Evolutionary conservation across 2,329 filamentous ascomycete genomes (phyloP), one percentile per base, ranked within the genome.

Genomic region (Emericellopsis atlantica): DNA sequence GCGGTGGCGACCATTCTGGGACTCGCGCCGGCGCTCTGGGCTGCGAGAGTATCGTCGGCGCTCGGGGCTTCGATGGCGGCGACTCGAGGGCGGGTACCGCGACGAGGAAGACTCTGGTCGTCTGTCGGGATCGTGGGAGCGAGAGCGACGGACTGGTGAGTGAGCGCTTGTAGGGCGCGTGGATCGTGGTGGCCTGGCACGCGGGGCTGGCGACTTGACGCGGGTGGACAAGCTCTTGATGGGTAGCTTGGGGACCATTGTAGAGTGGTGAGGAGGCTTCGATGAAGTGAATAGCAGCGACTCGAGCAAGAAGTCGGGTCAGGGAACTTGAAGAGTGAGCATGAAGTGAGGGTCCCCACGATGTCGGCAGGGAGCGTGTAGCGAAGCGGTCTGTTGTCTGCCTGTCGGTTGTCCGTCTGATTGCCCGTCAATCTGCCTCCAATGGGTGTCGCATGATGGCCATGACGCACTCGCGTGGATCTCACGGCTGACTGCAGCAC

Each of bases 191-290:
- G 39, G 32, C 9, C 32, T 29, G 7, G 39, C 14, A 14, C 31
- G 12, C 14, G 39, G 18, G 18, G 39, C 32, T n/a, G 39, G 39
- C 26, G 22, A 31, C 39, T 40, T 40, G 39, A 40, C 31, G 14
- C 32, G 15, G 10, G 31, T 24, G 31, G 39, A 34, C 26, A 24
- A 29, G 31, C n/a, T 22, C 32, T 40, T 40, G 15, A 40, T 32
- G 31, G 39, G 39, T 2, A 35, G 32, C 10, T 16, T 16, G 26
- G 21, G 36, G 8, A 24, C 14, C 36, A 16, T 31, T 15, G 16
- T 21, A 23, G 36, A 11, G 10, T 38, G 3, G 32, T 21, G 9
- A 15, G n/a, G 8, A 35, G 18, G n/a, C 7, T 35, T 35, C 5
- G 32, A 21, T 35, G 32, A 8, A 21, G 32, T 21, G 18, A 21